phyloP scores from a whole-genome alignment of 148 eudicot genomes.

The Heliamphora exappendiculata region DNA sequence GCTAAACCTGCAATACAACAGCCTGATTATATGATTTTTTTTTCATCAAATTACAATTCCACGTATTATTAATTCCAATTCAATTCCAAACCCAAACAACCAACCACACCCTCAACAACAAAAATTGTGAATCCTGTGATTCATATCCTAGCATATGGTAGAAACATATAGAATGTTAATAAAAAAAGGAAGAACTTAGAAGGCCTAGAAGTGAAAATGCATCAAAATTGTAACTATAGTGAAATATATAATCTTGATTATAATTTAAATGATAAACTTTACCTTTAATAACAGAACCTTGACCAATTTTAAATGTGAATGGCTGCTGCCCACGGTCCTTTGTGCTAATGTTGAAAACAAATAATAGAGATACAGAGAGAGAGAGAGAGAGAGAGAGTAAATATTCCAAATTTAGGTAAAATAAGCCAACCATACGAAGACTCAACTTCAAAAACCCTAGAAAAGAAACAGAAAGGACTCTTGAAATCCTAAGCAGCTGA shows the following conservation, averaged over 20 bases:
- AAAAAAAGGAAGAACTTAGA: background rate
- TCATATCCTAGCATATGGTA: background rate
- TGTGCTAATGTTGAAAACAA: conserved; percentile 43
- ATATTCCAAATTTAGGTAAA: background rate
- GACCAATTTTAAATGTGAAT: conserved; percentile 71
- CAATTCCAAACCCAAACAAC: too few relatives aligned
- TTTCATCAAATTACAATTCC: too few relatives aligned
- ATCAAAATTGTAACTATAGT: background rate
- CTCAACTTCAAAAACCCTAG: background rate
- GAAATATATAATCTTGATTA: background rate
- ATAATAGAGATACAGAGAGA: too few relatives aligned
- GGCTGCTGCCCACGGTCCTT: conserved; percentile 86
- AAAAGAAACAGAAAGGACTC: background rate
- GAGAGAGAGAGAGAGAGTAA: background rate
- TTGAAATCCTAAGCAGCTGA: background rate
- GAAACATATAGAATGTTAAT: background rate
- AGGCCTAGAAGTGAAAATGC: background rate
- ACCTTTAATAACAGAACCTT: conserved; percentile 85
- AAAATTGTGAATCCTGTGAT: too few relatives aligned
- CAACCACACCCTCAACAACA: too few relatives aligned
- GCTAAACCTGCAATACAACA: too few relatives aligned
- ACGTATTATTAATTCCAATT: too few relatives aligned
- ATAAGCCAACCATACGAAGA: background rate
- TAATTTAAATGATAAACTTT: background rate
- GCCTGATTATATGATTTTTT: too few relatives aligned